phyloP scores from a whole-genome alignment of 371 early-diverging fungal species.

The Mortierella sp. region DNA sequence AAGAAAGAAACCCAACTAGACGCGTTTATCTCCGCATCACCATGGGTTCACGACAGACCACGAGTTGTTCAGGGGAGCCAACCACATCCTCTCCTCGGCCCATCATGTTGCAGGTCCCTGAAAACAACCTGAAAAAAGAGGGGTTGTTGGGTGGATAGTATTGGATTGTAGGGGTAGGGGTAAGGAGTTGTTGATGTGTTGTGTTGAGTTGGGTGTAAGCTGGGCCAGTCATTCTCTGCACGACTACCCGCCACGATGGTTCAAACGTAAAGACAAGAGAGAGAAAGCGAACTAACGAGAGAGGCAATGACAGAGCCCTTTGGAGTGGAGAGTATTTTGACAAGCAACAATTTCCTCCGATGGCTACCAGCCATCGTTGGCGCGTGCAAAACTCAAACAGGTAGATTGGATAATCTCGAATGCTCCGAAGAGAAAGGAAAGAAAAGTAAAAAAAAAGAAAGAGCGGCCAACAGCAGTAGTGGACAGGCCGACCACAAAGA shows the following conservation, averaged over 20 bases:
- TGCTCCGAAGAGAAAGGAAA: neutral
- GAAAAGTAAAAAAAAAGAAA: conserved; percentile 62
- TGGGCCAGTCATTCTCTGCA: neutral
- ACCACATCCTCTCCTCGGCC: conserved; percentile 8
- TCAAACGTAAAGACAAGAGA: conserved; percentile 7
- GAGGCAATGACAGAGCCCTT: neutral
- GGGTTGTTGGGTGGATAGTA: neutral
- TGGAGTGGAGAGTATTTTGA: neutral
- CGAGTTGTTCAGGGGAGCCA: conserved; percentile 15
- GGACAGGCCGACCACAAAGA: neutral
- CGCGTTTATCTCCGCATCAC: conserved; percentile 14
- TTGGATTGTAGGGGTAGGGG: neutral
- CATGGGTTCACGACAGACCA: conserved; percentile 11
- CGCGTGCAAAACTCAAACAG: conserved; percentile 13
- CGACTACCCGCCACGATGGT: neutral
- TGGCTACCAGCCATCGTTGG: conserved; percentile 7
- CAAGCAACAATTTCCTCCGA: neutral
- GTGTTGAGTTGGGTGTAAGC: neutral
- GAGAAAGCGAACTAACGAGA: conserved; percentile 16
- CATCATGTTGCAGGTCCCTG: conserved; percentile 5
- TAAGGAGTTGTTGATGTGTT: neutral
- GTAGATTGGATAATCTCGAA: conserved; percentile 28
- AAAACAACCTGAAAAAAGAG: too few species aligned
- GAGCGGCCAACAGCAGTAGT: conserved; percentile 49
- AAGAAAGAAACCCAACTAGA: neutral